Evolutionary conservation across 2,329 filamentous ascomycete species (phyloP), one percentile per base, ranked within the genome.

Genomic region (Colletotrichum scovillei): DNA sequence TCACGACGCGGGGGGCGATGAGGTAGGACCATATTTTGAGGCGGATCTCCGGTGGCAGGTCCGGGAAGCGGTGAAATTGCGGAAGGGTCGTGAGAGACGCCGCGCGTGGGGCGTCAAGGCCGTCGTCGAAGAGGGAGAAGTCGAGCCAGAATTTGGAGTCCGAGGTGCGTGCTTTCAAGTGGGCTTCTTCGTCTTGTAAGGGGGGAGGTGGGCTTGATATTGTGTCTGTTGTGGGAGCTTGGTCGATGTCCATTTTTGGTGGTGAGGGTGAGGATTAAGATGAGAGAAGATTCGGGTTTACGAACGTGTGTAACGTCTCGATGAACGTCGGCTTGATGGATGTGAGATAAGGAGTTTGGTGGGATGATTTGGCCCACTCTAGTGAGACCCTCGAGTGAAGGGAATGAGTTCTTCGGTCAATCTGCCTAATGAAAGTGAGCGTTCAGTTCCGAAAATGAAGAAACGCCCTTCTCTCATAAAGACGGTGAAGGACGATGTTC

Each of bases 31-130:
- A 88, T 74, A 88, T 81, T 78, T 83, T 82, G 67, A 87, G 80
- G 60, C 87, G 86, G 66, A 88, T 82, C 78, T 88, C 87, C 30
- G 82, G 67, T 1, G 87, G 87, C 8, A 88, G 81, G n/a, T 75
- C 56, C 4, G 78, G 63, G 77, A 86, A 86, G 58, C 70, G 78
- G 22, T 76, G 72, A 77, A 88, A 88, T 55, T 75, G 80, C 16
- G 78, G 78, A 76, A 83, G 84, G 56, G 78, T 67, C 26, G 60
- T 19, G 19, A 55, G 5, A 30, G 73, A 46, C 16, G 58, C 69
- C 19, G 65, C 62, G 30, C 71, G 57, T 24, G 69, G 68, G 24
- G 74, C 26, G 28, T 81, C 78, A 30, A 83, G 77, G 30, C 84
- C 84, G 78, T 87, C 84, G 75, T 81, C 80, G 77, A 85, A 80